A percentile compares a stretch with the other conserved stretches of the same genome.
These are phyloP conservation scores for Platanthera guangdongensis DNA, from an alignment of 106 monocot genomes.

Conservation along the genomic window DNA sequence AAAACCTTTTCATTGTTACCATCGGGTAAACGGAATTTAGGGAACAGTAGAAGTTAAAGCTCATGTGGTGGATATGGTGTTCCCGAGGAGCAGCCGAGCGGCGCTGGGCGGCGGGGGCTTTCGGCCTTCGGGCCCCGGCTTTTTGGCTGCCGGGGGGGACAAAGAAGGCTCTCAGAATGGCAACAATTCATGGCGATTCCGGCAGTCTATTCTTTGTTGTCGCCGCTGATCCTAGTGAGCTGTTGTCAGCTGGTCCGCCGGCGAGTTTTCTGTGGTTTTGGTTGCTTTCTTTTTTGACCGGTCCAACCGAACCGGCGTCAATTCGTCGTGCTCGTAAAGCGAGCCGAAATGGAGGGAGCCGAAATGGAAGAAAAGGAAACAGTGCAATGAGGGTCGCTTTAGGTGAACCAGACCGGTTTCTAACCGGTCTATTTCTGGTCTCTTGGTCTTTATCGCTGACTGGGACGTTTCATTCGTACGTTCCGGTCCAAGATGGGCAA, in stretches of 20 bases:
- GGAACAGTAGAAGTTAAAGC: not conserved
- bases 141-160: conserved; percentile 2
- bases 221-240: not conserved
- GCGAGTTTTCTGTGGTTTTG: not conserved
- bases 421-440: not conserved
- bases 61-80: conserved; percentile 1
- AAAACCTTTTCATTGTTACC: not conserved
- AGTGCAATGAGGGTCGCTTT: not conserved
- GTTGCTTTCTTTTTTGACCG: conserved; percentile 4
- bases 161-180: not conserved
- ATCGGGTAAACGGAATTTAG: not conserved
- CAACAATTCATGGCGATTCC: not conserved
- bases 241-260: conserved; percentile 9
- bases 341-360: not conserved
- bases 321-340: conserved; percentile 3
- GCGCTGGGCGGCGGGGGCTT: conserved; percentile 6
- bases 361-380: not conserved
- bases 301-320: conserved; percentile 7
- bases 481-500: not conserved
- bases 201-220: not conserved
- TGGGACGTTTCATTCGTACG: not conserved
- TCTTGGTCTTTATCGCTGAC: not conserved
- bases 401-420: not conserved
- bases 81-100: conserved; percentile 10
- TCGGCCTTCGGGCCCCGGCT: not conserved